Base-by-base conservation (phyloP, 2,329 filamentous ascomycete genomes). In the Amylocarpus encephaloides region DNA sequence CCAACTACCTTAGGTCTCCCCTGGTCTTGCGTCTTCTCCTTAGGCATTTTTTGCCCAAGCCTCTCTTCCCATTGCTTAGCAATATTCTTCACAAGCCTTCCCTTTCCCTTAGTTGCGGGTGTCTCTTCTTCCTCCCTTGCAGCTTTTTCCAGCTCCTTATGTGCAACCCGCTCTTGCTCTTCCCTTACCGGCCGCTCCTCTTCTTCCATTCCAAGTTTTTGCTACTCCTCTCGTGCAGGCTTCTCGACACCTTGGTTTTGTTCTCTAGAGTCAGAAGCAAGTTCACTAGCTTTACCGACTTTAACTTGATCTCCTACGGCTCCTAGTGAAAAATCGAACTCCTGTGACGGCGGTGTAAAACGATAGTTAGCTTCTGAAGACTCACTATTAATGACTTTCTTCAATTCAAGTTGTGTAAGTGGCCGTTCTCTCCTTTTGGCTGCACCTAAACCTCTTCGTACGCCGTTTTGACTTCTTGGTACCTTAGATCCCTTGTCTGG, bases 341-440 rank as follows among this genome's bases (percentile, higher is more conserved):
- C 49, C 44, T 51, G 18, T 48, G 33, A 51, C 15, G 39, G 43
- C 45, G 30, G 49, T 26, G 46, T 40, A 51, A 51, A 48, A 48
- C 44, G 29, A 51, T 51, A 47, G 38, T 53, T 50, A 50, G 40
- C 33, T 44, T 53, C 38, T 53, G 18, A 50, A 53, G 47, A 47
- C 43, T 50, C 33, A 53, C 33, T 33, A 53, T 53, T 53, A 18
- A 30, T 50, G 30, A 53, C 47, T 50, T 53, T 53, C 39, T 53
- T 50, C 15, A 50, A 53, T 13, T 53, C 39, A 47, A 53, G 16
- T 53, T 53, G 30, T 18, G 43, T 53, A 50, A 53, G 51, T 53
- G 19, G 47, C 51, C 38, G 34, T 52, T 52, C 41, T 49, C 50
- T 52, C 35, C 40, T 52, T 52, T 52, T 52, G 26, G 35, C 46